Conservation (phyloP, 371 early-diverging fungal species). For the Rhizopus sp. region DNA sequence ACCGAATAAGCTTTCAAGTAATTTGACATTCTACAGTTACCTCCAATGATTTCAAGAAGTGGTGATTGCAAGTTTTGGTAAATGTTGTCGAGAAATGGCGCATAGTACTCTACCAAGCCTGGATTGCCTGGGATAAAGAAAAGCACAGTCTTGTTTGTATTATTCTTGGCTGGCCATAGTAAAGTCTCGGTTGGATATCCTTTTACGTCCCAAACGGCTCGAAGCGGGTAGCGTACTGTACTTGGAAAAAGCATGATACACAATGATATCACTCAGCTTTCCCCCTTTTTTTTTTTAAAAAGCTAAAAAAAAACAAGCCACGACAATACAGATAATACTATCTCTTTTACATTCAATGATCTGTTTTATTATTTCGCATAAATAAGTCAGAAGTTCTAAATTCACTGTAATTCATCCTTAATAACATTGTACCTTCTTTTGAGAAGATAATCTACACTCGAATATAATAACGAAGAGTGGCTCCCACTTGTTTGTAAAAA, state of each 20-base stretch:
- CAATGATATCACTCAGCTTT: constrained; percentile 9
- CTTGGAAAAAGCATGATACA: neutral
- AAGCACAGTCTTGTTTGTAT: constrained; percentile 41
- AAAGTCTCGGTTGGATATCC: constrained; percentile 53
- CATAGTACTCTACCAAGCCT: constrained; percentile 74
- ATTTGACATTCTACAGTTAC: constrained; percentile 23
- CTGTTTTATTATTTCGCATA: neutral
- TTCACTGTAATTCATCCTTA: no score
- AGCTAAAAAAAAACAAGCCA: neutral
- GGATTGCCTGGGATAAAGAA: constrained; percentile 73
- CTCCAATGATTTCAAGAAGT: constrained; percentile 57
- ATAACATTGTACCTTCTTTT: neutral
- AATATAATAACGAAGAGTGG: neutral
- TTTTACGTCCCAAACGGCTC: constrained; percentile 51
- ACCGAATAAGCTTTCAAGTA: neutral
- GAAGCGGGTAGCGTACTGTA: constrained; percentile 33
- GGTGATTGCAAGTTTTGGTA: constrained; percentile 28
- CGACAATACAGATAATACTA: neutral
- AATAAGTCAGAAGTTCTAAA: no score
- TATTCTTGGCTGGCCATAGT: constrained; percentile 51
- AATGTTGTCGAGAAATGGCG: constrained; percentile 57
- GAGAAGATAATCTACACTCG: no score
- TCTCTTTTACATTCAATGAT: neutral
- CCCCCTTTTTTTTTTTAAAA: no score
- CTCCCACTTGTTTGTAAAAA: neutral